Evolutionary conservation across 768 basidiomycete genomes (phyloP).

Genomic region (Tricholoma terreum): DNA sequence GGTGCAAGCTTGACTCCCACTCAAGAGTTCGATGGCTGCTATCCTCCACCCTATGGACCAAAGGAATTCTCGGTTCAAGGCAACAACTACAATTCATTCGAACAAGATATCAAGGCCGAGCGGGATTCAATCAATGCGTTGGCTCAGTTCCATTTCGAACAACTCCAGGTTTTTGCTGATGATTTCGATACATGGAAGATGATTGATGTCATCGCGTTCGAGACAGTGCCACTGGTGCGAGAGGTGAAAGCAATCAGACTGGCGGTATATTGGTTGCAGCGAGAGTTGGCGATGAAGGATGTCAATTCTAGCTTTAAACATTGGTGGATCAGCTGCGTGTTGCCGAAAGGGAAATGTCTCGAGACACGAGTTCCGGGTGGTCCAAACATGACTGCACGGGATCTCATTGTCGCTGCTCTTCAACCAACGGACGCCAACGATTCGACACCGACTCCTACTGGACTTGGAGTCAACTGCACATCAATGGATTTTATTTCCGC

Average conservation of each 20-base stretch:
- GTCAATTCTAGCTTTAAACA: slow-evolving; percentile 37
- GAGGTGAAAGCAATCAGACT: slow-evolving; percentile 65
- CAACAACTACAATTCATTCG: slow-evolving; percentile 44
- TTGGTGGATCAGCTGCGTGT: slow-evolving; percentile 76
- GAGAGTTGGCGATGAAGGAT: slow-evolving; percentile 12
- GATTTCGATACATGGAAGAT: slow-evolving; percentile 49
- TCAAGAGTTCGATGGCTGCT: slow-evolving; percentile 73
- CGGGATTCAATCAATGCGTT: slow-evolving; percentile 49
- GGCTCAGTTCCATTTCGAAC: slow-evolving; percentile 58
- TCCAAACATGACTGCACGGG: slow-evolving; percentile 26
- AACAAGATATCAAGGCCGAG: slow-evolving; percentile 25
- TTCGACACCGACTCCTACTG: slow-evolving; percentile 38
- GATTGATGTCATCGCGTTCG: slow-evolving; percentile 70
- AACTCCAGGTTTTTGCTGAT: slow-evolving; percentile 51
- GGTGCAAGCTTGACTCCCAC: slow-evolving; percentile 64
- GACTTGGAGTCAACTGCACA: slow-evolving; percentile 77
- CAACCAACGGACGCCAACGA: slow-evolving; percentile 6
- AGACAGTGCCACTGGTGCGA: slow-evolving; percentile 67
- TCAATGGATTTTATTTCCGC: slow-evolving; percentile 38
- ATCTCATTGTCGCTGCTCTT: slow-evolving; percentile 44
- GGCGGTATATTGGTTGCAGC: slow-evolving; percentile 46
- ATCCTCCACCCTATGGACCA: slow-evolving; percentile 76
- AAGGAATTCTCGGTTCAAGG: slow-evolving; percentile 32
- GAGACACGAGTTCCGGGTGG: slow-evolving; percentile 29
- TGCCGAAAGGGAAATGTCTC: slow-evolving; percentile 48